Evolutionary conservation across 208 protist species (phyloP), one percentile per base, ranked within the genome.

Genomic region (Acanthamoeba sp.): DNA sequence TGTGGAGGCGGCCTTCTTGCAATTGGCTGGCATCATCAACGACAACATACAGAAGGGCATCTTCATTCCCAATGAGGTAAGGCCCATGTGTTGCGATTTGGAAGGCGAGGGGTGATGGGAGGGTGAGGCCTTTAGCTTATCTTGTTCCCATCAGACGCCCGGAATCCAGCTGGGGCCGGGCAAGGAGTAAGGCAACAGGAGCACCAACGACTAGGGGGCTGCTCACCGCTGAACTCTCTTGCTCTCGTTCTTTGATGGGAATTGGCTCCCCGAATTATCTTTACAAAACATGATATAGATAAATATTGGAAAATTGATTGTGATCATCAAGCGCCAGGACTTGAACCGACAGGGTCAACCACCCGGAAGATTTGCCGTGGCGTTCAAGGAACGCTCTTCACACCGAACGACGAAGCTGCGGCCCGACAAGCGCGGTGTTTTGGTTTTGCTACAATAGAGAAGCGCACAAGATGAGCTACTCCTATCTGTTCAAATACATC

Each of bases 401-500:
- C n/a, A n/a, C n/a, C n/a, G n/a, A 52, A 52, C 45, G 12, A 50
- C 45, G 45, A 3, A 12, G 45, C 3, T 3, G 45, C 45, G 14
- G 14, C 45, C 12, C 10, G 18, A 52, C 10, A 52, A 52, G 12
- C 3, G 12, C 7, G 45, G 0, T 16, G 18, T 52, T 16, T 52
- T 52, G 45, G 0, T 0, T 0, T 16, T 16, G 18, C 45, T 9
- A 52, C n/a, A n/a, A n/a, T n/a, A n/a, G n/a, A n/a, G n/a, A n/a
- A n/a, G n/a, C 42, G 45, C 20, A 20, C 64, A 73, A 38, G 9
- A 91, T 91, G 96, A 88, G 95, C 12, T 98, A 98, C 85, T 85
- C 95, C 3, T 99, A 99, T 94, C 95, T 99, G 34, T 99, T 99
- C 98, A 99, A 99, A 97, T 99, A 99, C 97, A 99, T 99, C 94